Base-by-base conservation (phyloP, 306 rosid species). In the Citrullus amarus region DNA sequence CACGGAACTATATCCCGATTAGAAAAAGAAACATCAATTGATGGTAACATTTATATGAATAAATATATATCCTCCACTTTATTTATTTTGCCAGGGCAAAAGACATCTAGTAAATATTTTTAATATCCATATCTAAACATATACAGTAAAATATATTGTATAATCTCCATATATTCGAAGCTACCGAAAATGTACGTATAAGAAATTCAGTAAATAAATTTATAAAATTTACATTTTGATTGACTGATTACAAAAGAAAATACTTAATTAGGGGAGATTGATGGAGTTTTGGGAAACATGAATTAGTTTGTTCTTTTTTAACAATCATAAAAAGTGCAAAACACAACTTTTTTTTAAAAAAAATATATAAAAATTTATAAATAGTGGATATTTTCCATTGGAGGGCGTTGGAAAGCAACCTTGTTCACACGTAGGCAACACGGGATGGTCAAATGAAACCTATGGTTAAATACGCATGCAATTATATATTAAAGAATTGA, bases 401-500 rank as follows among this genome's bases (percentile, higher is more conserved):
- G 57, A 20, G 53, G 57, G 57, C n/a, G n/a, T 8, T 3, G 56
- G 76, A 70, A 46, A 70, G 76, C 58, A 11, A 28, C 22, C 34
- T 46, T 48, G 41, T 70, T 70, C 76, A 70, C 76, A 46, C 76
- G 55, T 69, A 12, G 16, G 58, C 76, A 46, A 70, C 76, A 70
- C 76, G 57, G 34, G 9, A 68, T 41, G 17, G 76, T 70, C 76
- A 70, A 67, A 69, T 10, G 2, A 3, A 70, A 44, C n/a, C 38
- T 2, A 43, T n/a, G 9, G 28, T n/a, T 17, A 17, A 67, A 41
- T 43, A 20, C 36, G 16, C n/a, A 69, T 39, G 9, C 41, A 36
- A 66, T 34, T 66, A 36, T 17, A 66, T 6, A 62, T 12, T 48
- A 48, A 12, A 48, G 16, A 48, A 48, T 48, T 48, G 54, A 48